Base-by-base conservation (phyloP, 1,284 basidiomycete genomes). In the Coniferiporia weirii region DNA sequence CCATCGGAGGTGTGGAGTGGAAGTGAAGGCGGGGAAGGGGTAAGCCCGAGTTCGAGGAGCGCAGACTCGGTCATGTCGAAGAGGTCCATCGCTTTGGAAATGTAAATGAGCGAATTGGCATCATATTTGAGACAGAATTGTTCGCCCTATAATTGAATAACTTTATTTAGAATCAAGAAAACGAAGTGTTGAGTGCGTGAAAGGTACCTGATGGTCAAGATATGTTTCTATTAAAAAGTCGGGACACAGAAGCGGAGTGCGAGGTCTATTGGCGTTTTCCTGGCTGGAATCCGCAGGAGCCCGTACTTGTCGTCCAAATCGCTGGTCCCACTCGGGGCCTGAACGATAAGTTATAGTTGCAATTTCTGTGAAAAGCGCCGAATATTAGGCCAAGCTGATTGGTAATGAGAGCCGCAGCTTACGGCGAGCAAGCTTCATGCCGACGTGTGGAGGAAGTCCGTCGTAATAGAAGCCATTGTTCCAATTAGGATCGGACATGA, bases 401-500 rank as follows among this genome's bases (percentile, higher is more conserved):
- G 20, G 35, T n/a, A 27, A 56, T 15, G 40, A 13, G 22, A 36
- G 34, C 34, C 13, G 49, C 9, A 20, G 80, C 91, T 68, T 71
- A 94, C 93, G 96, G 63, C 96, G 83, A 15, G 96, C 97, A 36
- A 99, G 83, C 74, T 99, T 99, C 95, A 99, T 98, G 22, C 96
- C 96, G 1, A 88, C 92, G 71, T 99, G 97, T 2, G 96, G 96
- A 1, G 96, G 97, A 12, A 95, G 71, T n/a, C 82, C 80, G 56
- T 93, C 90, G 69, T 99, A 99, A 74, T 99, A 99, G 72, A 96
- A 98, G 1, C 97, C 96, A 45, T 95, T 87, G 65, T 99, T 99
- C 97, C 96, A 99, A 66, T 99, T 98, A 0, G 96, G 96, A 73
- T 99, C 96, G 5, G 95, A 89, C 96, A 99, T 99, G 56, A 99